These are phyloP conservation scores for Botryobasidium botryosum DNA, from an alignment of 768 basidiomycete genomes.

Conservation along the genomic window DNA sequence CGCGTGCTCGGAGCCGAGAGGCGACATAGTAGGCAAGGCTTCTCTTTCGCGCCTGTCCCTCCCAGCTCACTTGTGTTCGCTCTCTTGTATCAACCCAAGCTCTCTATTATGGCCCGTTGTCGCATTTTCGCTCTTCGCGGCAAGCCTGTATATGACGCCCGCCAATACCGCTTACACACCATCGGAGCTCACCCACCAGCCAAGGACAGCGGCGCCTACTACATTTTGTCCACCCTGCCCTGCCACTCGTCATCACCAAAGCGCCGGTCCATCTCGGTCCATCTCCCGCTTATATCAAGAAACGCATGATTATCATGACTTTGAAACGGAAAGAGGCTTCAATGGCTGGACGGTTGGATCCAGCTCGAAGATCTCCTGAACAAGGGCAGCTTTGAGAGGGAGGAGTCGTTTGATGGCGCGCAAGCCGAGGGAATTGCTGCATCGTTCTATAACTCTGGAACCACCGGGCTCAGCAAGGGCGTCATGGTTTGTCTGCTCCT, in stretches of 20 bases:
- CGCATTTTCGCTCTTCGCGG: slow-evolving; percentile 36
- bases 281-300: slow-evolving; percentile 28
- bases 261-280: slow-evolving; percentile 39
- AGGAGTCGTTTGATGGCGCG: slow-evolving; percentile 39
- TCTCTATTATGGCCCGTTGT: slow-evolving; percentile 37
- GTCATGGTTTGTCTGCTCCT: no score
- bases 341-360: slow-evolving; percentile 11
- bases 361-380: slow-evolving; percentile 34
- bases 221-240: slow-evolving; percentile 51
- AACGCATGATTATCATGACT: slow-evolving; percentile 37
- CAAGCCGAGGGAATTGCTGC: slow-evolving; percentile 42
- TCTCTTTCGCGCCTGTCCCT: neutral
- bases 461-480: no score
- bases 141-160: slow-evolving; percentile 49
- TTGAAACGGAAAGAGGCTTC: neutral
- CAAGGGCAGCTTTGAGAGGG: slow-evolving; percentile 31
- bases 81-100: slow-evolving; percentile 35
- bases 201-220: slow-evolving; percentile 41
- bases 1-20: slow-evolving; percentile 22
- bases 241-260: slow-evolving; percentile 35
- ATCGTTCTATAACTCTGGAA: slow-evolving; percentile 56
- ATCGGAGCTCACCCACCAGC: slow-evolving; percentile 54
- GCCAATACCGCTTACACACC: slow-evolving; percentile 58
- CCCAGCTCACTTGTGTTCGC: no score
- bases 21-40: slow-evolving; percentile 30